Evolutionary conservation across 352 stramenopile species (phyloP), one percentile per base, ranked within the genome.

Genomic region (Globisporangium solare): DNA sequence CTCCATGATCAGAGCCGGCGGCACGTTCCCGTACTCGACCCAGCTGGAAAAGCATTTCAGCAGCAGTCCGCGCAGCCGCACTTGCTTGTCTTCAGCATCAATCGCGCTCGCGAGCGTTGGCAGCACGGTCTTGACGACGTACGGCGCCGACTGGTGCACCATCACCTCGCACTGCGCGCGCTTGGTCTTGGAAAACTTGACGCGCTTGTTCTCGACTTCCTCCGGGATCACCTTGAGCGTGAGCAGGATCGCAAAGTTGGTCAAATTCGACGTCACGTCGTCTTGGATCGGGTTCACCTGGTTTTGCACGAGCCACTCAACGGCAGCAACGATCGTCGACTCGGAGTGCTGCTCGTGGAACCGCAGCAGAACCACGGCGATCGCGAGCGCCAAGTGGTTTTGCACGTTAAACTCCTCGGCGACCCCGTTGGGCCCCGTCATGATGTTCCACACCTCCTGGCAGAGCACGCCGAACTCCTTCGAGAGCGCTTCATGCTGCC

Each of bases 291-390:
- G 74, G 20, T 73, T 58, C 41, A 74, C 54, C 55, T 93, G 80
- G 67, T 89, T 93, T 40, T 68, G 67, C 51, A 88, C 76, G 35
- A 92, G 79, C 79, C 76, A 90, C 63, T 93, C 76, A 51, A 93
- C 73, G 2, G 81, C 77, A 27, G 65, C 63, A 21, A 88, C 70
- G 24, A 92, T 68, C 21, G 67, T 84, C 13, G 66, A 51, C 13
- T 79, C 68, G 39, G 55, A 64, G 51, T 83, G 74, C 31, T 83
- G 67, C 32, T 89, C 80, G 43, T 91, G 80, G 50, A 93, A 89
- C 32, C 80, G 79, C 47, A 93, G 55, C 35, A 93, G 56, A 46
- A 93, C 86, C 27, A 90, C 79, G 3, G 76, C 83, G 53, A 93
- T 73, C n/a, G 80, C 82, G 55, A 90, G 75, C 27, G 80, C 75